These are phyloP conservation scores for Secale cereale DNA, from an alignment of 176 grass and related monocot species.

Conservation along the genomic window DNA sequence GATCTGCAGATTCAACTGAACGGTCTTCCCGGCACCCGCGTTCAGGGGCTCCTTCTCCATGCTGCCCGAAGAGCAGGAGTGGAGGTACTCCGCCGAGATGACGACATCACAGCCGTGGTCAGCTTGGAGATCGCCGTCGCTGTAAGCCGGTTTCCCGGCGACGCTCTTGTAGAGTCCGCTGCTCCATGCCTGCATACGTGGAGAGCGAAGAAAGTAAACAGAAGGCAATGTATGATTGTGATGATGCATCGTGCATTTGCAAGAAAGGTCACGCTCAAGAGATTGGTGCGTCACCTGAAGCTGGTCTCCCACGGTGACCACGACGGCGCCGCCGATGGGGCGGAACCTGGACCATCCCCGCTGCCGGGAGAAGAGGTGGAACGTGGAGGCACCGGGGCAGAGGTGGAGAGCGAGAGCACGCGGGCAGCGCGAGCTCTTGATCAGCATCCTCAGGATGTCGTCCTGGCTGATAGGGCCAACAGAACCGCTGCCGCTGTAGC, in stretches of 20 bases:
- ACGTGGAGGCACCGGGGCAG: conserved; percentile 37
- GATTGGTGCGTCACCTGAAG: conserved; percentile 38
- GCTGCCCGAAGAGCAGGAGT: background rate
- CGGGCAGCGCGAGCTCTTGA: conserved; percentile 38
- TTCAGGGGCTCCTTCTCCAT: background rate
- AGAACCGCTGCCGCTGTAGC: background rate
- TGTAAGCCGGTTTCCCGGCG: conserved; percentile 45
- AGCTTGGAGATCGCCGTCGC: background rate
- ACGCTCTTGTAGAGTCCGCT: conserved; percentile 47
- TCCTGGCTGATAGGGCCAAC: conserved; percentile 23
- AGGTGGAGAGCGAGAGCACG: conserved; percentile 42
- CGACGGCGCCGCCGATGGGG: conserved; percentile 28
- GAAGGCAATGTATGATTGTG: background rate
- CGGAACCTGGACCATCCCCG: conserved; percentile 53
- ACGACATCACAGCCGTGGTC: background rate
- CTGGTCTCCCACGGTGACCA: conserved; percentile 64
- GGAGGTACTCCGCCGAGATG: conserved; percentile 33
- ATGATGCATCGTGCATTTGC: background rate
- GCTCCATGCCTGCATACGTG: conserved; percentile 36
- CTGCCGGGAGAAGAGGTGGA: conserved; percentile 44
- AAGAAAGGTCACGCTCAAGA: background rate
- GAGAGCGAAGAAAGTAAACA: no score
- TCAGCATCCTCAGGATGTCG: conserved; percentile 44
- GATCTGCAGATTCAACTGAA: conserved; percentile 53
- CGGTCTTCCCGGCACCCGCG: background rate